These are phyloP conservation scores for Ustilago loliicola DNA, from an alignment of 1,284 basidiomycete species.

Conservation along the genomic window DNA sequence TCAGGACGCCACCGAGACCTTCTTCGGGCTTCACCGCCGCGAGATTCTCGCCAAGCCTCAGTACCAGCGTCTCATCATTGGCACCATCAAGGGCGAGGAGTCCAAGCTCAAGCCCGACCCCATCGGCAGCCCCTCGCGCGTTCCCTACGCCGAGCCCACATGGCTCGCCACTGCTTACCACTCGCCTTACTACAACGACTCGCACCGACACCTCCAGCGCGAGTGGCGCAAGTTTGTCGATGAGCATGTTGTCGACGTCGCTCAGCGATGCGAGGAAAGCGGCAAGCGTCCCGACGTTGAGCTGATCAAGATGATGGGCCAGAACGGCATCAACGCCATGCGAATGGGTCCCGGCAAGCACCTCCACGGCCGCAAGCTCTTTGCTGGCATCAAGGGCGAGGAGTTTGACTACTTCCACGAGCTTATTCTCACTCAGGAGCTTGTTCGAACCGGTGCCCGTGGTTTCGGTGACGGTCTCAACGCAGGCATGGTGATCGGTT, in stretches of 20 bases:
- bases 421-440: slow-evolving; percentile 84
- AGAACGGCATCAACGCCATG: slow-evolving; percentile 64
- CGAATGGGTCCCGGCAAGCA: slow-evolving; percentile 81
- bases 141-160: slow-evolving; percentile 69
- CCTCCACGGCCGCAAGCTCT: slow-evolving; percentile 82
- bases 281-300: slow-evolving; percentile 75
- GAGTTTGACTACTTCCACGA: slow-evolving; percentile 90
- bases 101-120: slow-evolving; percentile 62
- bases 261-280: slow-evolving; percentile 86
- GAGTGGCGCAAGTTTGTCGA: slow-evolving; percentile 75
- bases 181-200: slow-evolving; percentile 71
- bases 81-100: slow-evolving; percentile 66
- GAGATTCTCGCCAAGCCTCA: slow-evolving; percentile 64
- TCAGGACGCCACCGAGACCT: slow-evolving; percentile 68
- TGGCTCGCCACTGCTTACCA: slow-evolving; percentile 64
- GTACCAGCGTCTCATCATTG: slow-evolving; percentile 65
- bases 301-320: slow-evolving; percentile 72
- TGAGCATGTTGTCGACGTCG: slow-evolving; percentile 86
- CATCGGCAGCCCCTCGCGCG: slow-evolving; percentile 62
- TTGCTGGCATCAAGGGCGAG: slow-evolving; percentile 88
- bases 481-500: slow-evolving; percentile 72
- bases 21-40: slow-evolving; percentile 69
- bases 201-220: slow-evolving; percentile 69
- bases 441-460: slow-evolving; percentile 82
- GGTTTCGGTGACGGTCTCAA: slow-evolving; percentile 70